Evolutionary conservation across 129 eudicot genomes (phyloP).

Genomic region (Smallanthus sonchifolius): DNA sequence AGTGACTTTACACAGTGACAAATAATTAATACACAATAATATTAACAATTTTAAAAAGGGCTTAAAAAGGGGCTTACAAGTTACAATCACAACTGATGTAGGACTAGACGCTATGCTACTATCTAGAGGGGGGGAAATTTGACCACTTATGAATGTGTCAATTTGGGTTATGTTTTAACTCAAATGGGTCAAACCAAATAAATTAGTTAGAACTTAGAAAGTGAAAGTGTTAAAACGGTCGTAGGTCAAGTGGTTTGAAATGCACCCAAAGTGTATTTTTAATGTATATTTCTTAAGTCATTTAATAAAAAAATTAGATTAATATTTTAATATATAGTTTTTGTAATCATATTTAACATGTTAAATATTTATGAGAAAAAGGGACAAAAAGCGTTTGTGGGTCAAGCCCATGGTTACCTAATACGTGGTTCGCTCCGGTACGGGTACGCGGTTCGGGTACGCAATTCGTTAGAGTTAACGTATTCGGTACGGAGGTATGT

Average conservation of each 20-base stretch:
- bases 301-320: neutral
- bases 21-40: neutral
- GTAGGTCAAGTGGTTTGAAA: neutral
- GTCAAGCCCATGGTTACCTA: no score
- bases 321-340: neutral
- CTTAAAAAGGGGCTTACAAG: neutral
- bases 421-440: no score
- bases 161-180: neutral
- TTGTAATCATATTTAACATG: neutral
- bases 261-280: neutral
- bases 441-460: no score
- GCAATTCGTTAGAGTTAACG: no score
- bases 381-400: neutral
- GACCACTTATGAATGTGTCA: neutral
- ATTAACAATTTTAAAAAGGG: neutral
- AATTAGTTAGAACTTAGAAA: neutral
- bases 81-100: neutral
- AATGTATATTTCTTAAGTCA: neutral
- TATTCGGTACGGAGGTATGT: no score
- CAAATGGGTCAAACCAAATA: neutral
- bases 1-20: neutral
- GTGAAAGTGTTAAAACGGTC: neutral
- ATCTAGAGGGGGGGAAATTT: neutral
- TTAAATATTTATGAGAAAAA: neutral
- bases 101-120: neutral